These are phyloP conservation scores for Pestalotiopsis sp. DNA, from an alignment of 2,329 filamentous ascomycete species.

Conservation along the genomic window DNA sequence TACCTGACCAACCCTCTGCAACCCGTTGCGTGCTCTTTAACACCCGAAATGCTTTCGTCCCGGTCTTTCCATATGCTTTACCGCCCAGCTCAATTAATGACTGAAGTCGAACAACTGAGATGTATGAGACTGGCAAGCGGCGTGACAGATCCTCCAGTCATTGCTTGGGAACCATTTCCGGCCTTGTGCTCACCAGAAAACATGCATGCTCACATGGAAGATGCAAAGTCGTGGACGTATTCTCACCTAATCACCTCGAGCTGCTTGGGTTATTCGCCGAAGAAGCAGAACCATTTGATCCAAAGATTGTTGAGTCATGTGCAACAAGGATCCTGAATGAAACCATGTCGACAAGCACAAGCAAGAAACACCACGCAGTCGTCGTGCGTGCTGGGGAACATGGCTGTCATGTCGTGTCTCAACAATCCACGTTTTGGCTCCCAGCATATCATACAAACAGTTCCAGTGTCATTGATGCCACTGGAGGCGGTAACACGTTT, in stretches of 20 bases:
- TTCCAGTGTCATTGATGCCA: conserved; percentile 34
- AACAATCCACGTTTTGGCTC: conserved; percentile 24
- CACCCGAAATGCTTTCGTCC: conserved; percentile 17
- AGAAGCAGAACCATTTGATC: conserved; percentile 24
- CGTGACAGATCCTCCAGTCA: conserved; percentile 5
- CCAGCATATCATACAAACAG: conserved; percentile 26
- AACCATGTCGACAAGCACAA: conserved; percentile 18
- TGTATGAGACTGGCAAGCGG: conserved; percentile 10
- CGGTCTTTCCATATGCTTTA: conserved; percentile 29
- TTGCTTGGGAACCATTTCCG: conserved; percentile 21
- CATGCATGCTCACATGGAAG: conserved; percentile 29
- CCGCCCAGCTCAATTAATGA: conserved; percentile 18
- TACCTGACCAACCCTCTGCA: conserved; percentile 24
- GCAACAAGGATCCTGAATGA: conserved; percentile 30
- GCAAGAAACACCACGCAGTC: conserved; percentile 16
- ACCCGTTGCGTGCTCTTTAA: conserved; percentile 17
- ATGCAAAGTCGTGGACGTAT: conserved; percentile 32
- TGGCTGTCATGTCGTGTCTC: conserved; percentile 28
- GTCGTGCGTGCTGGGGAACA: conserved; percentile 34
- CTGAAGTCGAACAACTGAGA: conserved; percentile 24
- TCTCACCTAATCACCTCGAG: conserved; percentile 42
- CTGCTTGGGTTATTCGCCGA: conserved; percentile 26
- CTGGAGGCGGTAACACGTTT: conserved; percentile 40
- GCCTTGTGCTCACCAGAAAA: conserved; percentile 22
- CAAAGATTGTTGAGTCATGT: conserved; percentile 22